These are phyloP conservation scores for Alternaria sp. DNA, from an alignment of 2,329 filamentous ascomycete species.

Conservation along the genomic window DNA sequence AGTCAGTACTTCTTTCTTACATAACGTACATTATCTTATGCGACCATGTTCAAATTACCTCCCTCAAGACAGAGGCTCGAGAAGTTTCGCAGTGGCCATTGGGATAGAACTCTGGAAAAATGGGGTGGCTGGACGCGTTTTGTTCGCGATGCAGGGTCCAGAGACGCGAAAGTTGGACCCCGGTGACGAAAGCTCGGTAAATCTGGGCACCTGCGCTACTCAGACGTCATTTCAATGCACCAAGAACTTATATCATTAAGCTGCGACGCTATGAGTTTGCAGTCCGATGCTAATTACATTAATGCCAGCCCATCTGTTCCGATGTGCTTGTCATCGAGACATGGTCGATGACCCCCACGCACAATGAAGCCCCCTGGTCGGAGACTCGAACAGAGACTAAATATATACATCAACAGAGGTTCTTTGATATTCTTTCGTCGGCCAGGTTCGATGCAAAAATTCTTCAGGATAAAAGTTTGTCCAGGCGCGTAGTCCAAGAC, in stretches of 20 bases:
- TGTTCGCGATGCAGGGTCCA: not conserved
- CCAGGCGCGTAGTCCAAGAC: no score
- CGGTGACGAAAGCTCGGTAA: not conserved
- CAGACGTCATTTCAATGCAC: not conserved
- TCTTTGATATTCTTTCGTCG: no score
- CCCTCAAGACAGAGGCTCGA: not conserved
- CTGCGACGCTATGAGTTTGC: not conserved
- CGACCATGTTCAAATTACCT: not conserved
- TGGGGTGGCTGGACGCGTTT: not conserved
- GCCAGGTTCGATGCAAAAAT: no score
- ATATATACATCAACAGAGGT: no score
- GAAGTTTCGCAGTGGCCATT: not conserved
- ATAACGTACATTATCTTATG: not conserved
- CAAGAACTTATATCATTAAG: not conserved
- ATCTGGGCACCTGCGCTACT: no score
- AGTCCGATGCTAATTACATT: not conserved
- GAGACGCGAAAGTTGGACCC: not conserved
- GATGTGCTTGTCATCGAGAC: not conserved
- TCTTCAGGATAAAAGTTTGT: no score
- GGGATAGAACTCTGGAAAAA: not conserved
- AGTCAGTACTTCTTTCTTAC: not conserved
- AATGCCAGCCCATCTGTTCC: not conserved
- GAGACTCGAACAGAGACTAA: no score
- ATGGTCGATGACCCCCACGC: no score
- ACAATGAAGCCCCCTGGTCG: no score